phyloP scores from a whole-genome alignment of 768 basidiomycete species.

The Boletus subcaerulescens region DNA sequence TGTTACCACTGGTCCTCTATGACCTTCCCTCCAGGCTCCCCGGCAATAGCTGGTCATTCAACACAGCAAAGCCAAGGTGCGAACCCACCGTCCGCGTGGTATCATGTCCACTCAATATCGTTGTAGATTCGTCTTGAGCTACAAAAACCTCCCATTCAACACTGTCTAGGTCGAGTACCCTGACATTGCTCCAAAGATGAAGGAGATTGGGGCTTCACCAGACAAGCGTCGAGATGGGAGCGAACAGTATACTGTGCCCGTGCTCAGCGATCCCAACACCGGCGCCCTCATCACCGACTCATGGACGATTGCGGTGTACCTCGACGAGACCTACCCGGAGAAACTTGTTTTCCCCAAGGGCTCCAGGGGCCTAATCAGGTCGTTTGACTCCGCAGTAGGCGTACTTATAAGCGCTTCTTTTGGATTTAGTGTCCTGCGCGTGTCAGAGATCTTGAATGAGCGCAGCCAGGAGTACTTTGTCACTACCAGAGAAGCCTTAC shows the following conservation, averaged over 20 bases:
- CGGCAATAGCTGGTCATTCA: constrained; percentile 35
- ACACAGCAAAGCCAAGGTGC: constrained; percentile 38
- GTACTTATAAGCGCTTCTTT: constrained; percentile 1
- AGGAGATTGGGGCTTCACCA: constrained; percentile 26
- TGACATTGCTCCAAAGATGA: constrained; percentile 27
- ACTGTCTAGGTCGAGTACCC: constrained; percentile 36
- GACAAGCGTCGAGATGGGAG: constrained; percentile 18
- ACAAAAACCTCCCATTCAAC: constrained; percentile 34
- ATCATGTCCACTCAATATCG: neutral
- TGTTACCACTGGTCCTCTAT: constrained; percentile 34
- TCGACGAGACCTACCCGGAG: constrained; percentile 35
- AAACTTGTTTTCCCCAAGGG: constrained; percentile 27
- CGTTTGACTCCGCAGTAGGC: constrained; percentile 10
- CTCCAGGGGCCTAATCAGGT: constrained; percentile 22
- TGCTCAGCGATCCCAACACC: constrained; percentile 33
- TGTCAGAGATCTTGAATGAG: constrained; percentile 29
- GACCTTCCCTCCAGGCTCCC: constrained; percentile 35
- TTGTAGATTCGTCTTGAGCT: constrained; percentile 29
- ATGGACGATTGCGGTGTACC: constrained; percentile 33
- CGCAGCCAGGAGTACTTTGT: constrained; percentile 39
- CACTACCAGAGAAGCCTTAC: constrained; percentile 28
- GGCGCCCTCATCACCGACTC: constrained; percentile 30
- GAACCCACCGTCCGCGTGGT: neutral
- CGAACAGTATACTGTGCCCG: constrained; percentile 31
- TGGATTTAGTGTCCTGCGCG: constrained; percentile 20